Percentiles rank a stretch among this genome's conserved stretches.
phyloP scores from a whole-genome alignment of 2,329 filamentous ascomycete genomes.

The Dryadomyces quercus-mongolicae region DNA sequence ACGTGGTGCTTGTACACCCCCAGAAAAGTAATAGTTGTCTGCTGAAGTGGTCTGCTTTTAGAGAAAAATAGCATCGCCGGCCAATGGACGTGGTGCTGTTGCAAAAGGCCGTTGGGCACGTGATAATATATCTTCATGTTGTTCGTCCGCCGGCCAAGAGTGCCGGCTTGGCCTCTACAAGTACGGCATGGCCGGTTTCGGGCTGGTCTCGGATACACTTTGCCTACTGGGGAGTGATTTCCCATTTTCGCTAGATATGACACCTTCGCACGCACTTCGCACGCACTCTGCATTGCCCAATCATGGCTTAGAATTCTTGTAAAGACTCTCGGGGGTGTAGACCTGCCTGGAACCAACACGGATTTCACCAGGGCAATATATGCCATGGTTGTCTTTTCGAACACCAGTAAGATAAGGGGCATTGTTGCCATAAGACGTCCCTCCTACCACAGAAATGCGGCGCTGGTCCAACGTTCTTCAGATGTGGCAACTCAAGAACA shows the following conservation, averaged over 20 bases:
- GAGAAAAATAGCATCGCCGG: too few species aligned
- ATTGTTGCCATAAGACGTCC: not conserved
- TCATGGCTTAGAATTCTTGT: not conserved
- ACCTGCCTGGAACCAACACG: not conserved
- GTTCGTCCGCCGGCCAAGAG: too few species aligned
- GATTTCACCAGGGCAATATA: not conserved
- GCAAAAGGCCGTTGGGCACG: too few species aligned
- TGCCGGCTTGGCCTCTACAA: too few species aligned
- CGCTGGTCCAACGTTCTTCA: not conserved
- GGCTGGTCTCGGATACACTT: too few species aligned
- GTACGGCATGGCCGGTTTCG: too few species aligned
- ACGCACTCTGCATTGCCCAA: not conserved
- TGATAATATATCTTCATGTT: too few species aligned
- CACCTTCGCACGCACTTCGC: constrained; percentile 3
- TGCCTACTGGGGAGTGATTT: not conserved
- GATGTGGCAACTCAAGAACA: not conserved
- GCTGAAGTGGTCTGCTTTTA: too few species aligned
- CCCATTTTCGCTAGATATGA: not conserved
- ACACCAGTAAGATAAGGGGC: not conserved
- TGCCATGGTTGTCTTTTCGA: not conserved
- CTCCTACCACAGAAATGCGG: not conserved
- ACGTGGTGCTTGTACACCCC: too few species aligned
- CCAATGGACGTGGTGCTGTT: too few species aligned
- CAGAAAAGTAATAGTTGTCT: too few species aligned
- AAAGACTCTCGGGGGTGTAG: not conserved